phyloP scores from a whole-genome alignment of 768 basidiomycete species.

The Amanita exitialis region DNA sequence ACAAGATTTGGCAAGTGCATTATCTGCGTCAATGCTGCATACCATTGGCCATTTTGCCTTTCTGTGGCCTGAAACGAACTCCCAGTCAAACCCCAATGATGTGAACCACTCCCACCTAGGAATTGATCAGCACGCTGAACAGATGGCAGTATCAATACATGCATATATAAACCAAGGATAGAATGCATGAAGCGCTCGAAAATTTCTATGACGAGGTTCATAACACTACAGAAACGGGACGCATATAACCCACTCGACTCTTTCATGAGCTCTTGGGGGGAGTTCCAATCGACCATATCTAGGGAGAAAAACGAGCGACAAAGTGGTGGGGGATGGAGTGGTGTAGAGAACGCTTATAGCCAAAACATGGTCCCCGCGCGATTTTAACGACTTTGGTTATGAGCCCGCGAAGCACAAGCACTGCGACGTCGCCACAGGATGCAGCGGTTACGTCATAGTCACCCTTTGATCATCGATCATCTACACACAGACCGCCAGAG shows the following conservation, averaged over 20 bases:
- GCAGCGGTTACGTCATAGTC: too few relatives aligned
- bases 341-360: conserved; percentile 4
- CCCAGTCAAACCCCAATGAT: conserved; percentile 56
- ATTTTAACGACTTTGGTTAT: not conserved
- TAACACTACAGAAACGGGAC: conserved; percentile 1
- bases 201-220: conserved; percentile 19
- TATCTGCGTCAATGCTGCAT: conserved; percentile 6
- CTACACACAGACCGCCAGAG: too few relatives aligned
- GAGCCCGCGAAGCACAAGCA: too few relatives aligned
- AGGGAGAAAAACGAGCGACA: conserved; percentile 9
- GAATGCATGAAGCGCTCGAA: conserved; percentile 51
- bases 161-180: conserved; percentile 53
- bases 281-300: conserved; percentile 52
- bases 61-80: conserved; percentile 44
- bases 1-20: not conserved
- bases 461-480: too few relatives aligned
- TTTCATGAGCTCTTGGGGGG: conserved; percentile 31
- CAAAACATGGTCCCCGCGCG: conserved; percentile 2
- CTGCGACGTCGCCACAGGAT: too few relatives aligned
- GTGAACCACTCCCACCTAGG: conserved; percentile 59
- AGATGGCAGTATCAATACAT: conserved; percentile 13
- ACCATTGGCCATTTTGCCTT: conserved; percentile 64
- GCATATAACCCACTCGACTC: conserved; percentile 31
- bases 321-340: conserved; percentile 11
- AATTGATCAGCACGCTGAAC: not conserved